These are phyloP conservation scores for Mikania micrantha DNA, from an alignment of 129 eudicot species.

Conservation along the genomic window DNA sequence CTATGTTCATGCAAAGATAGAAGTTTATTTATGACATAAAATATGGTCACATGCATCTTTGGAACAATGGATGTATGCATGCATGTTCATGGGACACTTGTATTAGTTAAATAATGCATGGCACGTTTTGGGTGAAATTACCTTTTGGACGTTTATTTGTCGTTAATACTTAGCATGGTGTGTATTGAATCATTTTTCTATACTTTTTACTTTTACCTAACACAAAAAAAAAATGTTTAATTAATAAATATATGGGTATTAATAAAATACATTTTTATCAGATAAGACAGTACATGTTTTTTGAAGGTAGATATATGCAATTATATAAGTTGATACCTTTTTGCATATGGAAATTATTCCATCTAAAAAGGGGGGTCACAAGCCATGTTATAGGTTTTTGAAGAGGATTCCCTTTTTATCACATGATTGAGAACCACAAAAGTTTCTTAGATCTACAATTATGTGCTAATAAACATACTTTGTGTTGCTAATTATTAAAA, in stretches of 20 bases:
- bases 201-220: not conserved
- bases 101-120: not conserved
- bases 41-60: constrained; percentile 18
- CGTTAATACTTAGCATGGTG: constrained; percentile 1
- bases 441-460: constrained; percentile 12
- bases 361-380: constrained; percentile 17
- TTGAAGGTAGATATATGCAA: constrained; percentile 5
- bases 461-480: constrained; percentile 9
- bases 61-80: not conserved
- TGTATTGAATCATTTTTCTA: not conserved
- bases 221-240: not conserved
- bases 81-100: constrained; percentile 13
- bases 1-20: constrained; percentile 7
- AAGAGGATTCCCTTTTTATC: constrained; percentile 8
- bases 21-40: constrained; percentile 15
- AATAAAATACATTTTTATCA: not conserved
- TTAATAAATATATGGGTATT: not conserved
- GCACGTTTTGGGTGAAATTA: constrained; percentile 13
- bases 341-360: constrained; percentile 19
- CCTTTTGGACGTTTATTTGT: not conserved
- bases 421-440: constrained; percentile 11
- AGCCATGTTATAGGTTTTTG: constrained; percentile 30
- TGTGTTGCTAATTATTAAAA: constrained; percentile 14
- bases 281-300: not conserved
- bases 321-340: constrained; percentile 15